Percentiles rank a stretch among this genome's conserved stretches.
phyloP scores from a whole-genome alignment of 2,329 filamentous ascomycete species.

The Pyrenophora teres region DNA sequence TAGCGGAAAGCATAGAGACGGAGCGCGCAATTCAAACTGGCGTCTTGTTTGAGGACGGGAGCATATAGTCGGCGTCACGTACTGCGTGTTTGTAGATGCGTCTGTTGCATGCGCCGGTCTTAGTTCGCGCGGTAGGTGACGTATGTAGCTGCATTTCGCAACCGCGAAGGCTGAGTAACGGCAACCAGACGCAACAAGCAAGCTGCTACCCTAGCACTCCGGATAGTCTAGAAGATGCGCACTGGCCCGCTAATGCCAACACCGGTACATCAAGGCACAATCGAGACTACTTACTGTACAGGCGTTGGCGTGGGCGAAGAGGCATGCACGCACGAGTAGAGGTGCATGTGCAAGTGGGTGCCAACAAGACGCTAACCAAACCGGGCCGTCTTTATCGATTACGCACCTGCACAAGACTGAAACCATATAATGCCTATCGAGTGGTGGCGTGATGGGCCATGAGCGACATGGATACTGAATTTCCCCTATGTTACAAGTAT shows the following conservation, averaged over 20 bases:
- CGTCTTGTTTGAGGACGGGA: constrained; percentile 51
- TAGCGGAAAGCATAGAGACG: constrained; percentile 28
- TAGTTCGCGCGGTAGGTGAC: constrained; percentile 38
- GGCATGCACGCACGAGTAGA: neutral
- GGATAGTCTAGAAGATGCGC: constrained; percentile 4
- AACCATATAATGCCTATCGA: neutral
- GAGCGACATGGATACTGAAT: constrained; percentile 17
- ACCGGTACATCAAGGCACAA: neutral
- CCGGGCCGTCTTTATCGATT: constrained; percentile 39
- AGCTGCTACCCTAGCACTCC: constrained; percentile 7
- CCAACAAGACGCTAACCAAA: constrained; percentile 23
- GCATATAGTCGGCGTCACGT: constrained; percentile 14
- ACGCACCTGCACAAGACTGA: constrained; percentile 23
- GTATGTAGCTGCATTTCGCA: constrained; percentile 36
- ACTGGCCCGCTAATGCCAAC: neutral
- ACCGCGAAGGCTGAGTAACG: constrained; percentile 22
- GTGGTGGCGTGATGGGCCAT: neutral
- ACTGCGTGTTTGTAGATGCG: constrained; percentile 24
- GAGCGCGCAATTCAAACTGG: constrained; percentile 10
- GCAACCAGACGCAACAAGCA: constrained; percentile 20
- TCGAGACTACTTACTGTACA: neutral
- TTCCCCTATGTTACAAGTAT: constrained; percentile 38
- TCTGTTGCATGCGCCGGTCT: constrained; percentile 26
- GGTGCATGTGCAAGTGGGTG: constrained; percentile 25
- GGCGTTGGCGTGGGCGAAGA: constrained; percentile 3